phyloP scores from a whole-genome alignment of 2,329 filamentous ascomycete genomes.

The Penicillium sp. region DNA sequence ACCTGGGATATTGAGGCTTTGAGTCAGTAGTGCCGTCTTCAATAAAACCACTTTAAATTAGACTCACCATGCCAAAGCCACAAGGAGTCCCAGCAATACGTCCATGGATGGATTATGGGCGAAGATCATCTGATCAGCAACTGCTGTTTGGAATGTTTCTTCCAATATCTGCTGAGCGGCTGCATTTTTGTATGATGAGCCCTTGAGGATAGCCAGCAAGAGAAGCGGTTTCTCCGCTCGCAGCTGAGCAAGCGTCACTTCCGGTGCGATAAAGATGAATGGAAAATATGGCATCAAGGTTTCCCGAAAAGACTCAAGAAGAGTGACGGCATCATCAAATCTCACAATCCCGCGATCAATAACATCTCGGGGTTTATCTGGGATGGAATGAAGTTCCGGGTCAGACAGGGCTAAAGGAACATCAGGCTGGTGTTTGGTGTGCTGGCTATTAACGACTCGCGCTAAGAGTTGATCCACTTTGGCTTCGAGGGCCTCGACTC shows the following conservation, averaged over 20 bases:
- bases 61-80: conserved; percentile 2
- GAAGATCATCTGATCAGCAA: conserved; percentile 2
- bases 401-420: neutral
- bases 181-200: neutral
- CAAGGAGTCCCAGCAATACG: neutral
- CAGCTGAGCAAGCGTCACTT: neutral
- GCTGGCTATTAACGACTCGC: neutral
- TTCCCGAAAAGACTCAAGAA: neutral
- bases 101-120: conserved; percentile 1
- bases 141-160: neutral
- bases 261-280: neutral
- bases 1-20: neutral
- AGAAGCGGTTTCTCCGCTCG: conserved; percentile 2
- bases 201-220: conserved; percentile 3
- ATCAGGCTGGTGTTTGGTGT: neutral
- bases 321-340: neutral
- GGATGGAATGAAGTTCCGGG: neutral
- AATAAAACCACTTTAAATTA: neutral
- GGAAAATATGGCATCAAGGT: conserved; percentile 3
- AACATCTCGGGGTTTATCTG: conserved; percentile 1
- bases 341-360: neutral
- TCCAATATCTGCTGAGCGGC: neutral
- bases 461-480: conserved; percentile 3
- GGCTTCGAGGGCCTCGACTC: conserved; percentile 3
- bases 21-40: neutral